phyloP scores from a whole-genome alignment of 2,329 filamentous ascomycete species.

The Claviceps sp. region DNA sequence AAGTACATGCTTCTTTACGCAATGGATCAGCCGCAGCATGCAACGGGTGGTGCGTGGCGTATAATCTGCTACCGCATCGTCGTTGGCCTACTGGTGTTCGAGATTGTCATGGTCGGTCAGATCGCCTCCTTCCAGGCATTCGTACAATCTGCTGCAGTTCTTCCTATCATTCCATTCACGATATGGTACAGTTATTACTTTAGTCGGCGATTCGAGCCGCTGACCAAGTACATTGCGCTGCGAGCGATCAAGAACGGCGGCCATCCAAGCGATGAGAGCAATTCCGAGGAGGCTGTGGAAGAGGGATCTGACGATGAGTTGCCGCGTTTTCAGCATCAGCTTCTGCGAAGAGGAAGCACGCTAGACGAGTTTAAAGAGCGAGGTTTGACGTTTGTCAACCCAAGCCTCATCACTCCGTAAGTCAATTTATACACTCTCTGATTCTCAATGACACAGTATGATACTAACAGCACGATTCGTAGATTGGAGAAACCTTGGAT shows the following conservation, averaged over 20 bases:
- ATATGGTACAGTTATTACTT: slow-evolving; percentile 86
- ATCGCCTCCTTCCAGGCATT: slow-evolving; percentile 64
- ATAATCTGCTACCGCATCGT: slow-evolving; percentile 93
- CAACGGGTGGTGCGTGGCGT: slow-evolving; percentile 85
- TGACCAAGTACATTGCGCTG: slow-evolving; percentile 86
- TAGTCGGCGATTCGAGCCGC: slow-evolving; percentile 64
- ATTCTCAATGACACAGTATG: not conserved
- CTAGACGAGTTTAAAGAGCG: slow-evolving; percentile 61
- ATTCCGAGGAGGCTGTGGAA: slow-evolving; percentile 22
- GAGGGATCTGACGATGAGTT: slow-evolving; percentile 30
- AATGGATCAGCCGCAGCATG: slow-evolving; percentile 94
- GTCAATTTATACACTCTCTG: slow-evolving; percentile 18
- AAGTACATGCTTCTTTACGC: slow-evolving; percentile 97
- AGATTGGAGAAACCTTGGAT: slow-evolving; percentile 63
- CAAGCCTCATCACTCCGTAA: slow-evolving; percentile 55
- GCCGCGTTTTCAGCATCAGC: slow-evolving; percentile 22
- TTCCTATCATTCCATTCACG: slow-evolving; percentile 66
- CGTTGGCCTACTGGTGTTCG: slow-evolving; percentile 75
- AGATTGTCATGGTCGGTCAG: slow-evolving; percentile 80
- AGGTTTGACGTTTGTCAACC: slow-evolving; percentile 61
- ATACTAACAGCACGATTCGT: not conserved
- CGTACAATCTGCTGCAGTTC: slow-evolving; percentile 55
- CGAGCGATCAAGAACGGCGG: slow-evolving; percentile 59
- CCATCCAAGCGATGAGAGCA: slow-evolving; percentile 27
- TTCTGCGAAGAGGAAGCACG: slow-evolving; percentile 45